Evolutionary conservation across 805 yeast species (phyloP).

Genomic region (Yarrowia sp.): DNA sequence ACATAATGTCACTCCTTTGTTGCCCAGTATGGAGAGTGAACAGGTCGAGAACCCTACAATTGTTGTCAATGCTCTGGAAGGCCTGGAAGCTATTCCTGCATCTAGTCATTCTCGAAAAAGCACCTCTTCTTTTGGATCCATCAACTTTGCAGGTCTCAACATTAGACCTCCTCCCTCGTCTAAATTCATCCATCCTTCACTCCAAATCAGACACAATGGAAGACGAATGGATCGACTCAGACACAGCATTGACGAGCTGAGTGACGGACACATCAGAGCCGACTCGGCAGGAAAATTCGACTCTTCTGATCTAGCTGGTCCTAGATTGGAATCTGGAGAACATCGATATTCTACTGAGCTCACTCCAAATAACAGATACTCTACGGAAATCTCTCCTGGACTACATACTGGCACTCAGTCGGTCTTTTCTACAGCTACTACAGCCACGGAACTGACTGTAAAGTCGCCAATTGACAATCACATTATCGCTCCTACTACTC

Average conservation of each 20-base stretch:
- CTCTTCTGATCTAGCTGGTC: not conserved
- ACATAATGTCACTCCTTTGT: not conserved
- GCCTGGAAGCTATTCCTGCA: not conserved
- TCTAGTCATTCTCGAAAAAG: not conserved
- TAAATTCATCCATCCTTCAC: slow-evolving; percentile 10
- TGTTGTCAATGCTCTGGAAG: not conserved
- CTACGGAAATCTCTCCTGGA: not conserved
- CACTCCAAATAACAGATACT: not conserved
- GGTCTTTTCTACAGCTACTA: not conserved
- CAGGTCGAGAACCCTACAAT: not conserved
- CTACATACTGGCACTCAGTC: slow-evolving; percentile 3
- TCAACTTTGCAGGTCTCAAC: slow-evolving; percentile 13
- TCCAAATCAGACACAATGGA: slow-evolving; percentile 14
- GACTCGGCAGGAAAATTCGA: slow-evolving; percentile 1
- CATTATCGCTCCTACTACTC: not conserved
- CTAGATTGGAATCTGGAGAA: not conserved
- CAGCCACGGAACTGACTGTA: not conserved
- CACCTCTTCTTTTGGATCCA: slow-evolving; percentile 13
- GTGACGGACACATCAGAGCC: not conserved
- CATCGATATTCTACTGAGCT: too few relatives aligned
- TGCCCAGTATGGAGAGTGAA: slow-evolving; percentile 5
- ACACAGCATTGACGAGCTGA: slow-evolving; percentile 15
- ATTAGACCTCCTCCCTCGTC: slow-evolving; percentile 4
- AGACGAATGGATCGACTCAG: slow-evolving; percentile 5
- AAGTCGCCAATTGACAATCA: not conserved